Evolutionary conservation across 2,329 filamentous ascomycete species (phyloP), one percentile per base, ranked within the genome.

Genomic region (Byssochlamys sp.): DNA sequence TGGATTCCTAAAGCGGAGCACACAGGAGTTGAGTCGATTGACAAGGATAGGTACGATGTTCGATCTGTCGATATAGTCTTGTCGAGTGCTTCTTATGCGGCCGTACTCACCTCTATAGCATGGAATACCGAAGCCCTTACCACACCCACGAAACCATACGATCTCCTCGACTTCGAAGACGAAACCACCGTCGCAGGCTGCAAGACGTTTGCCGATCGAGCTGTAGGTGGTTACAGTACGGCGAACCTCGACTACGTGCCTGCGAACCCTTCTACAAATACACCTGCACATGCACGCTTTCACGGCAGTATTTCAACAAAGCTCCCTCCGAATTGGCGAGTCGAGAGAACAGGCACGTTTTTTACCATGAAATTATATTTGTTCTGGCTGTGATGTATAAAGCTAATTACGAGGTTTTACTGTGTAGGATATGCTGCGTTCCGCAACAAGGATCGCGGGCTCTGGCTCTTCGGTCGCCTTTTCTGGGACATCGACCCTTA

Each of bases 401-500:
- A n/a, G 27, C 10, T 24, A 10, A 53, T 55, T 62, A 28, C 61
- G 48, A 55, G 26, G 19, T 26, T 24, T 51, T 19, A 45, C 6
- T 19, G 5, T 5, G 87, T 85, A 59, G 94, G 94, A 51, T 99
- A 92, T 71, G 91, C 94, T 1, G 94, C 88, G 2, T 99, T 90
- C 80, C 82, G 92, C 58, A 97, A 95, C 24, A 80, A 83, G 53
- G 90, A 96, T 68, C 83, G 86, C 53, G 81, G 81, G 3, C 76
- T 84, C 7, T 95, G 90, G 24, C 73, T 96, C n/a, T 96, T 97
- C 67, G 94, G 94, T 48, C 87, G 86, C 57, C 80, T 88, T 33
- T 77, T 90, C 25, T 96, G 90, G 90, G 87, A 97, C 69, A 87
- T 96, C 55, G 91, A 96, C 67, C 86, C 89, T 2, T 97, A 95